Conservation (phyloP, 495 filamentous ascomycete species). For the Aspergillus bertholletiae region DNA sequence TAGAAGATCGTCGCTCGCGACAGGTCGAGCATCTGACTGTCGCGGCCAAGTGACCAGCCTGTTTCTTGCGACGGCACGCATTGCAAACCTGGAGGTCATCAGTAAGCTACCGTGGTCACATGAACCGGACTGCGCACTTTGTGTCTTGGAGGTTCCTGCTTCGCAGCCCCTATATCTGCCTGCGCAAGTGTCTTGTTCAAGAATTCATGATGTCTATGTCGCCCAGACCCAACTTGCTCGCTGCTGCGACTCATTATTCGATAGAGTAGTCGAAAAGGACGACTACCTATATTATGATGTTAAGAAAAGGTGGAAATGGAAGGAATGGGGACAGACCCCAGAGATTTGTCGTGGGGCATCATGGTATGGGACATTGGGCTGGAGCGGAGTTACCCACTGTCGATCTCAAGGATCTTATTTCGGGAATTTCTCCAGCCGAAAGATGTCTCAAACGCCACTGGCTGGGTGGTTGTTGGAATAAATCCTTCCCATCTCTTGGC, state of each 20-base stretch:
- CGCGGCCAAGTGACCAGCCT: background rate
- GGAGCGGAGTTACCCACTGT: background rate
- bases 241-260: background rate
- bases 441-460: background rate
- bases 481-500: background rate
- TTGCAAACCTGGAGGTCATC: background rate
- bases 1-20: background rate
- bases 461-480: background rate
- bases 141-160: background rate
- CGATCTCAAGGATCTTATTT: too few species aligned
- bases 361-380: background rate
- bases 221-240: background rate
- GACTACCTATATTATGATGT: background rate
- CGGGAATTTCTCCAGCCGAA: background rate
- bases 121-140: background rate
- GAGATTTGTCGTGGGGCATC: background rate
- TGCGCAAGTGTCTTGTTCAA: background rate
- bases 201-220: background rate
- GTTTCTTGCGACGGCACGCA: conserved; percentile 6
- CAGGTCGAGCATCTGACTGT: conserved; percentile 2
- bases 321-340: background rate
- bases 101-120: background rate
- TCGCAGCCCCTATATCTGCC: background rate
- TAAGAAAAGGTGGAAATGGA: background rate
- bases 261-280: background rate